Base-by-base conservation (phyloP, 1,139 yeast genomes). In the Taiozyma sp. region DNA sequence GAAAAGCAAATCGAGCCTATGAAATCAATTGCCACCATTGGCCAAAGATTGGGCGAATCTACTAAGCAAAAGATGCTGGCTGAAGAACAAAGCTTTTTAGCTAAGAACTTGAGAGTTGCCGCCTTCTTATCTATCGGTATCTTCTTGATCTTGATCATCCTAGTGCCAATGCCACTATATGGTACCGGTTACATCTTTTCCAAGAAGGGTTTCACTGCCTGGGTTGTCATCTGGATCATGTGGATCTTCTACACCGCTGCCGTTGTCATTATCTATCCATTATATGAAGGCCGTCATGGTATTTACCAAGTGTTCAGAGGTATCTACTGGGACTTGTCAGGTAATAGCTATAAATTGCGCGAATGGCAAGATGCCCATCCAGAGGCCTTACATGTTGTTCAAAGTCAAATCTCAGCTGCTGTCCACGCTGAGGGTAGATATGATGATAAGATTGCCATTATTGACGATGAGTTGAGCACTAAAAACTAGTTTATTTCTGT, bases 151-250 rank as follows among this genome's bases (percentile, higher is more conserved):
- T 73, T 88, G 52, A 69, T 87, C 43, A 76, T 88, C 43, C 66
- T 87, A 43, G 87, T 92, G 90, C 96, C 96, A 61, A 84, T 88
- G 87, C 95, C 96, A 53, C 83, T 88, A 91, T 88, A 84, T 64
- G 96, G 96, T 42, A 65, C 84, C 2, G 74, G 78, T 1, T 88
- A 88, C 65, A 73, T 88, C 48, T 88, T 88, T 69, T 80, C 88
- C 49, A 82, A 78, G 67, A 68, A 66, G 51, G 87, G 87, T 70
- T 88, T 88, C 68, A 85, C 91, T 9, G 96, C 95, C 50, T 88
- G 96, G 96, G 77, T 88, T 51, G 79, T 76, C 48, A 92, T 88
- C 43, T 80, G 85, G 57, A 80, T 86, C 51, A 80, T 85, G 55
- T 85, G 93, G 93, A 72, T 84, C 46, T 81, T 83, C 69, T 73